phyloP scores from a whole-genome alignment of 1,284 basidiomycete species.

The Meripilus lineatus region DNA sequence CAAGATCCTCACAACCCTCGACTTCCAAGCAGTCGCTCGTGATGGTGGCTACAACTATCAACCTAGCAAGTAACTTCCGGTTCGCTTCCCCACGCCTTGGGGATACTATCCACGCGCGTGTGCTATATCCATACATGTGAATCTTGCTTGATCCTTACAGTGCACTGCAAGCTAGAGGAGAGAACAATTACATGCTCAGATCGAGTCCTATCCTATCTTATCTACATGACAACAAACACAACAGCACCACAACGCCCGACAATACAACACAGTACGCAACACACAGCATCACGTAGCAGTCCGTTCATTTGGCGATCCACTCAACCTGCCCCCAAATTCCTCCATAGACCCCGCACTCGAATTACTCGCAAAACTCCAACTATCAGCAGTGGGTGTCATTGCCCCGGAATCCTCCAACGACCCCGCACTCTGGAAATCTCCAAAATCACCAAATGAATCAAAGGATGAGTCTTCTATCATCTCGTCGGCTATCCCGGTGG shows the following conservation, averaged over 20 bases:
- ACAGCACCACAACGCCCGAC: too few species aligned
- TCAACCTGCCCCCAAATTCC: conserved; percentile 14
- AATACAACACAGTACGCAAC: background rate
- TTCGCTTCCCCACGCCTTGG: too few species aligned
- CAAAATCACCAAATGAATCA: conserved; percentile 70
- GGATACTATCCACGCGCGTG: too few species aligned
- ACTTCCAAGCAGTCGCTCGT: conserved; percentile 63
- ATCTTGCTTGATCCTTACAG: too few species aligned
- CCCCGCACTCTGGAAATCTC: conserved; percentile 64
- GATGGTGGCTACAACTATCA: conserved; percentile 58
- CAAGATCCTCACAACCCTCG: conserved; percentile 56
- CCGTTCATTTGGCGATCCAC: conserved; percentile 21
- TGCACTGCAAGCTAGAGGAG: too few species aligned
- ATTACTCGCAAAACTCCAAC: conserved; percentile 57
- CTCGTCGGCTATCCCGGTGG: conserved; percentile 48
- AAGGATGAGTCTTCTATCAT: conserved; percentile 53
- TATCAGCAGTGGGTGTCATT: conserved; percentile 59
- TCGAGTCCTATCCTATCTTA: too few species aligned
- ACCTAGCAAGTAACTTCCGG: too few species aligned
- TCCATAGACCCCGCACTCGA: conserved; percentile 33
- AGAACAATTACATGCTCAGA: too few species aligned
- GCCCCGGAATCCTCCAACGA: conserved; percentile 41
- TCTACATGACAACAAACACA: too few species aligned
- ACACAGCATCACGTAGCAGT: conserved; percentile 22
- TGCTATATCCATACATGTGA: too few species aligned